phyloP scores from a whole-genome alignment of 148 eudicot species.

The Polygonum maritimum region DNA sequence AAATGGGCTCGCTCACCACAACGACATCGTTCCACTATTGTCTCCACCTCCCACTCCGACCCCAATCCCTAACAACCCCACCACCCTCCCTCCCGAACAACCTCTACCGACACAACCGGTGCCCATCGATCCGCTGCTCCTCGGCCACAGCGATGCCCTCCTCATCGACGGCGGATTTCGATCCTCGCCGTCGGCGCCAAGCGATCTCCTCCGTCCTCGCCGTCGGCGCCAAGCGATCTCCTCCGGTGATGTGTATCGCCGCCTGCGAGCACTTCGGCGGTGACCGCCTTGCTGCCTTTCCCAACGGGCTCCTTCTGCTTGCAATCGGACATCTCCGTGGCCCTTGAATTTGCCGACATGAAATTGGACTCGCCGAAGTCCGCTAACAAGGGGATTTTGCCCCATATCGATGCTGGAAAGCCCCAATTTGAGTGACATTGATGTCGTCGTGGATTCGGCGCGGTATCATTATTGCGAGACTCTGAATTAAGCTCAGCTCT shows the following conservation, averaged over 20 bases:
- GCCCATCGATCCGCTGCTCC: neutral
- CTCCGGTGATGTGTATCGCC: constrained; percentile 88
- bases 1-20: constrained; percentile 23
- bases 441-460: neutral
- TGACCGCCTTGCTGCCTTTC: constrained; percentile 67
- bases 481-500: too few relatives aligned
- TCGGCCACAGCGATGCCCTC: constrained; percentile 14
- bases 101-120: constrained; percentile 1
- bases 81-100: constrained; percentile 19
- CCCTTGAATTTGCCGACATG: too few relatives aligned
- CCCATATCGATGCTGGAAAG: too few relatives aligned
- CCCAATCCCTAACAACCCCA: constrained; percentile 3
- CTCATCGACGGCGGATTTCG: constrained; percentile 32
- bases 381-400: too few relatives aligned
- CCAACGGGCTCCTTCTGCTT: constrained; percentile 28
- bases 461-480: too few relatives aligned
- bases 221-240: constrained; percentile 68
- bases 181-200: constrained; percentile 61
- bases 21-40: constrained; percentile 25
- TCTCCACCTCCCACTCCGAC: constrained; percentile 4
- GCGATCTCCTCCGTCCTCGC: constrained; percentile 72
- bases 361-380: too few relatives aligned
- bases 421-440: neutral
- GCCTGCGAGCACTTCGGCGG: constrained; percentile 88
- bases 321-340: too few relatives aligned